A percentile compares a stretch with the other conserved stretches of the same genome.
These are phyloP conservation scores for Claviceps maximensis DNA, from an alignment of 2,329 filamentous ascomycete genomes.

Conservation along the genomic window DNA sequence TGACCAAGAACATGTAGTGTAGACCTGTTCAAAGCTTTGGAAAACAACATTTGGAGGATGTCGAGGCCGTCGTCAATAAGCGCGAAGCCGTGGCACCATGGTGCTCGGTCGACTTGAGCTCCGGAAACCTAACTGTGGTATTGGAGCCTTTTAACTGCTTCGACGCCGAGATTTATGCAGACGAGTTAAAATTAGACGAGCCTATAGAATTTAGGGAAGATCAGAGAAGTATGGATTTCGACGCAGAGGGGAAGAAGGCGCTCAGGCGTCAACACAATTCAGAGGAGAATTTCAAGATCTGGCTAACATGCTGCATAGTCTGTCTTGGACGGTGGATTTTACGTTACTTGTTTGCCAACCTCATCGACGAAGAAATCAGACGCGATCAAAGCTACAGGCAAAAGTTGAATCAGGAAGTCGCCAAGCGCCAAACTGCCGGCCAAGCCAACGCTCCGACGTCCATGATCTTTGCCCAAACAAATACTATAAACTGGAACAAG, in stretches of 20 bases:
- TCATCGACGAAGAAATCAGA: slow-evolving; percentile 82
- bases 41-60: slow-evolving; percentile 85
- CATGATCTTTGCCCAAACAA: slow-evolving; percentile 32
- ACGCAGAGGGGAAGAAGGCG: not conserved
- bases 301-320: slow-evolving; percentile 38
- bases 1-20: slow-evolving; percentile 42
- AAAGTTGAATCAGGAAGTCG: slow-evolving; percentile 48
- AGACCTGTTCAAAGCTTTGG: slow-evolving; percentile 83
- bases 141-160: slow-evolving; percentile 94
- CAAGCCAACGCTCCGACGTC: slow-evolving; percentile 46
- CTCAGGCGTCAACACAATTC: too few species aligned
- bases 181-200: slow-evolving; percentile 65
- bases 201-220: slow-evolving; percentile 79
- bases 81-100: slow-evolving; percentile 83
- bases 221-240: slow-evolving; percentile 60
- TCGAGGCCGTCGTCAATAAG: slow-evolving; percentile 76
- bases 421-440: slow-evolving; percentile 42
- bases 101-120: slow-evolving; percentile 91
- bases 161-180: slow-evolving; percentile 92
- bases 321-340: slow-evolving; percentile 96
- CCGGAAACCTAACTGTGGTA: slow-evolving; percentile 79
- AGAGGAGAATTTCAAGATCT: too few species aligned
- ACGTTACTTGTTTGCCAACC: slow-evolving; percentile 75
- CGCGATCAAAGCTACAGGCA: slow-evolving; percentile 65
- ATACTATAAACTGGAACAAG: slow-evolving; percentile 23